Percentiles rank a stretch among this genome's conserved stretches.
These are phyloP conservation scores for Medicago ruthenica DNA, from an alignment of 306 rosid genomes.

Conservation along the genomic window DNA sequence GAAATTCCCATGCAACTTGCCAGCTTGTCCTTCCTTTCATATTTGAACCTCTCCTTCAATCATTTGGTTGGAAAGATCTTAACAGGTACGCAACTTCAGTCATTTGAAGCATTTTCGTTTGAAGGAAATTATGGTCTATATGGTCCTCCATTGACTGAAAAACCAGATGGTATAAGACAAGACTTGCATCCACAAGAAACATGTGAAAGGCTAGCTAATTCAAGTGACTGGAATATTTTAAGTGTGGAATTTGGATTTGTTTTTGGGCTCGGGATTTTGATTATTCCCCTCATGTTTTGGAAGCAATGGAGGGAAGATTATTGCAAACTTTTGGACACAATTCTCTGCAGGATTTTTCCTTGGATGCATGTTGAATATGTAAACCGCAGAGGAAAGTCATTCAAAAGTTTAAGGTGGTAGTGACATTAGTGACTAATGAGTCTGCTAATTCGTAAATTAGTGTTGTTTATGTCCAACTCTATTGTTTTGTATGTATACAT, in stretches of 20 bases:
- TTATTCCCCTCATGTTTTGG: neutral
- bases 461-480: neutral
- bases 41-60: constrained; percentile 47
- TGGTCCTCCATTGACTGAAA: constrained; percentile 41
- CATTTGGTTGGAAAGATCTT: constrained; percentile 46
- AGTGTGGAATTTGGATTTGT: neutral
- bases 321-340: too few species aligned
- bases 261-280: neutral
- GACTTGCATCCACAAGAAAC: neutral
- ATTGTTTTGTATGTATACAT: neutral
- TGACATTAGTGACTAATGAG: neutral
- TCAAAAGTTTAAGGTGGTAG: neutral
- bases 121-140: constrained; percentile 36
- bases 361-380: too few species aligned
- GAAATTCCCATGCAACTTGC: constrained; percentile 42
- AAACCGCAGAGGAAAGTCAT: too few species aligned
- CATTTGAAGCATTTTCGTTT: constrained; percentile 39
- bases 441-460: neutral
- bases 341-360: too few species aligned
- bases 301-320: too few species aligned
- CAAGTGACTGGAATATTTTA: neutral
- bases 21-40: constrained; percentile 34
- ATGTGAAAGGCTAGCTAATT: neutral
- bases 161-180: neutral
- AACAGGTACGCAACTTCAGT: neutral